Conservation (phyloP, 495 filamentous ascomycete genomes). For the Penicillium cinerascens region DNA sequence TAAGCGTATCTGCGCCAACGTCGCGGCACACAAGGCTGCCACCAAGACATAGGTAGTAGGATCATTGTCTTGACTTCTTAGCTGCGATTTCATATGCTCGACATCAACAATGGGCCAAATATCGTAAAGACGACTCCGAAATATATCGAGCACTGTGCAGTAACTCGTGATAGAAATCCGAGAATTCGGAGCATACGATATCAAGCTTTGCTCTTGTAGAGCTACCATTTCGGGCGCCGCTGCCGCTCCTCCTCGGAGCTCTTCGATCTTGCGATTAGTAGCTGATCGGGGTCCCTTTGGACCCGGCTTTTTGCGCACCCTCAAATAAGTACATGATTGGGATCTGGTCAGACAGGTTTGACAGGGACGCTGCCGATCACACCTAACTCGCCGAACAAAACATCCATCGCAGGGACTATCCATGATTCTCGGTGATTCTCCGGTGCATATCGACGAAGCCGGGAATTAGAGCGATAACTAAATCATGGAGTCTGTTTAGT, state of each 20-base stretch:
- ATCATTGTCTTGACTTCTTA: background rate
- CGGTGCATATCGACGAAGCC: background rate
- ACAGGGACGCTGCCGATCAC: conserved; percentile 18
- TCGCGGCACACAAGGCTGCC: conserved; percentile 17
- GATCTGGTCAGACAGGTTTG: conserved; percentile 7
- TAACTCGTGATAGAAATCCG: conserved; percentile 9
- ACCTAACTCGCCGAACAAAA: conserved; percentile 16
- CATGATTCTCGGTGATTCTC: conserved; percentile 3
- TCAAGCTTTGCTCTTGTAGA: background rate
- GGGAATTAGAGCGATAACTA: conserved; percentile 15
- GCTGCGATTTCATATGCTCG: conserved; percentile 8
- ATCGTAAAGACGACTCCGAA: conserved; percentile 8
- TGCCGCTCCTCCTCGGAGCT: conserved; percentile 4
- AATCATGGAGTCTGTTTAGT: conserved; percentile 2
- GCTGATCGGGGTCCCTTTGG: conserved; percentile 15
- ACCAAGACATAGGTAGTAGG: conserved; percentile 8
- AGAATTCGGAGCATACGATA: background rate
- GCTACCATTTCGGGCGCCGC: background rate
- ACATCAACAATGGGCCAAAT: conserved; percentile 16
- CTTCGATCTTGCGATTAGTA: conserved; percentile 11
- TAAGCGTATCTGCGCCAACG: conserved; percentile 13
- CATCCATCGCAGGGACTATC: conserved; percentile 17
- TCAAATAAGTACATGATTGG: conserved; percentile 16
- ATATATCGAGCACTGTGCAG: conserved; percentile 10
- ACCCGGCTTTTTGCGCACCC: conserved; percentile 15